phyloP scores from a whole-genome alignment of 2,329 filamentous ascomycete species.

The Cadophora gregata region DNA sequence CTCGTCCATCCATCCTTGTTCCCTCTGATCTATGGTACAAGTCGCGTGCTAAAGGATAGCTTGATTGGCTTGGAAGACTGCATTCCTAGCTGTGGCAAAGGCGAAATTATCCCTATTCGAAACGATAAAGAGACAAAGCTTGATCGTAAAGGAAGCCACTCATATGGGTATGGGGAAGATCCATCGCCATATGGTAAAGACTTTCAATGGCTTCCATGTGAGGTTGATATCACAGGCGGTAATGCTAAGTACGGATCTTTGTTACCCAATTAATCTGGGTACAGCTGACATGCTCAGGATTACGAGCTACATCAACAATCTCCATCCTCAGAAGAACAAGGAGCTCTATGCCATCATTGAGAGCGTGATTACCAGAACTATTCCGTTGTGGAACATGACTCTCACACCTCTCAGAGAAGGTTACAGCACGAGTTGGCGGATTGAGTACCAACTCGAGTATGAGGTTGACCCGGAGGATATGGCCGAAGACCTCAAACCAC shows the following conservation, averaged over 20 bases:
- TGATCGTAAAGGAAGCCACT: not conserved
- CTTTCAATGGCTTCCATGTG: constrained; percentile 54
- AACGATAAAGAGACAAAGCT: constrained; percentile 12
- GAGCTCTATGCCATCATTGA: constrained; percentile 49
- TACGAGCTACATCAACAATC: constrained; percentile 53
- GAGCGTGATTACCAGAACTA: constrained; percentile 42
- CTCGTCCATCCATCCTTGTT: constrained; percentile 69
- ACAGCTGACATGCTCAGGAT: constrained; percentile 37
- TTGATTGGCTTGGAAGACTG: constrained; percentile 36
- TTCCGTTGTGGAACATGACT: constrained; percentile 46
- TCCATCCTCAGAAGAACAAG: constrained; percentile 47
- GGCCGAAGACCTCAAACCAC: constrained; percentile 38
- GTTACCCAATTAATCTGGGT: not conserved
- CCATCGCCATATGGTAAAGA: constrained; percentile 28
- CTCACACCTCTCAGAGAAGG: constrained; percentile 28
- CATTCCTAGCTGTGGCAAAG: constrained; percentile 42
- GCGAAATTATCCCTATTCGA: constrained; percentile 30
- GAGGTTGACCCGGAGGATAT: constrained; percentile 39
- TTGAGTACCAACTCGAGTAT: constrained; percentile 27
- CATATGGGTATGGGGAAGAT: not conserved
- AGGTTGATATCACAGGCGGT: constrained; percentile 44
- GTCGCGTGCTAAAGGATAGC: constrained; percentile 47
- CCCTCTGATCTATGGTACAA: constrained; percentile 60
- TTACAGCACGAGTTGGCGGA: not conserved
- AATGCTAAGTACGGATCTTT: constrained; percentile 34